Percentiles rank a stretch among this genome's conserved stretches.
Conservation (phyloP, 768 basidiomycete species). For the Hypholoma sublateritium region DNA sequence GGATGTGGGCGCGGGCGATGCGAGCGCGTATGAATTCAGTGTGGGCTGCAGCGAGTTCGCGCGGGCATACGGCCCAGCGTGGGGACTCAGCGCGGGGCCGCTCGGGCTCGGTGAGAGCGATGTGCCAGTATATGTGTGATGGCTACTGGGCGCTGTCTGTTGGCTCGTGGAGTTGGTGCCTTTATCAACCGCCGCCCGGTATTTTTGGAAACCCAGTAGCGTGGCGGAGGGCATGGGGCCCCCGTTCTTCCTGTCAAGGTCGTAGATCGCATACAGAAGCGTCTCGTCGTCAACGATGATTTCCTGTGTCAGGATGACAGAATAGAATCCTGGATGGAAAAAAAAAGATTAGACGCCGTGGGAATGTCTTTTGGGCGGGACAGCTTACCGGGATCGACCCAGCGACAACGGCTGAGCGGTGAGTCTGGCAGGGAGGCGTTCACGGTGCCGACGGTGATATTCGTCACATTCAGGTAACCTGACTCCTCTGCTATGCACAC, state of each 20-base stretch:
- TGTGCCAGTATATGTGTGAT: neutral
- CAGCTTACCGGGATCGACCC: slow-evolving; percentile 66
- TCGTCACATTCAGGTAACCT: slow-evolving; percentile 48
- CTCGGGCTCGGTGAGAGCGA: slow-evolving; percentile 22
- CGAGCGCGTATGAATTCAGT: slow-evolving; percentile 39
- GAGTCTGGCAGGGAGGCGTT: slow-evolving; percentile 69
- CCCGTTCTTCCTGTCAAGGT: slow-evolving; percentile 58
- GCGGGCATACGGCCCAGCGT: slow-evolving; percentile 25
- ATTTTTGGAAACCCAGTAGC: slow-evolving; percentile 51
- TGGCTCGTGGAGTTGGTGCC: slow-evolving; percentile 10
- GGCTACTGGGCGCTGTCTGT: neutral
- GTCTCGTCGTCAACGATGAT: slow-evolving; percentile 64
- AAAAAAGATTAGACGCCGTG: slow-evolving; percentile 22
- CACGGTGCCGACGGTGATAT: slow-evolving; percentile 47
- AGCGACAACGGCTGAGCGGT: slow-evolving; percentile 61
- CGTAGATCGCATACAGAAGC: slow-evolving; percentile 65
- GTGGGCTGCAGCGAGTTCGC: slow-evolving; percentile 35
- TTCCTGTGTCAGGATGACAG: slow-evolving; percentile 68
- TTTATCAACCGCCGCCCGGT: slow-evolving; percentile 27
- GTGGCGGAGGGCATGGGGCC: slow-evolving; percentile 58
- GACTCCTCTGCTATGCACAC: slow-evolving; percentile 53
- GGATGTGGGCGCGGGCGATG: slow-evolving; percentile 29
- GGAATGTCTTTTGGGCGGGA: slow-evolving; percentile 12
- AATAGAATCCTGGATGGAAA: slow-evolving; percentile 39
- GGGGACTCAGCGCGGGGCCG: slow-evolving; percentile 17